phyloP scores from a whole-genome alignment of 164 flowering plant species.

The Stephania japonica region DNA sequence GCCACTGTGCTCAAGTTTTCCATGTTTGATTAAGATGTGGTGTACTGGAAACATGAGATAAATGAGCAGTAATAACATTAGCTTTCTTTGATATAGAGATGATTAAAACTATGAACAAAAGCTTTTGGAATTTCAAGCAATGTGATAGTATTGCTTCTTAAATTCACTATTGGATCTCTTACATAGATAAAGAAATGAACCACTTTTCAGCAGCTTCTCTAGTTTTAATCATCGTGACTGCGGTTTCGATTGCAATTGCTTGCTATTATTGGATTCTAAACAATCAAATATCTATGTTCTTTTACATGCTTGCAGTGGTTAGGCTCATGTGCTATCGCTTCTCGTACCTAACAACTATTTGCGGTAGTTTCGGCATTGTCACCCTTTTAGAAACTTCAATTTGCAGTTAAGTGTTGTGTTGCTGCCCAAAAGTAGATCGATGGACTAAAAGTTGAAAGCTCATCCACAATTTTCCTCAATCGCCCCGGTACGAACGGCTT shows the following conservation, averaged over 20 bases:
- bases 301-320: not conserved
- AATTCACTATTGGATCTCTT: not conserved
- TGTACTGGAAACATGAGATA: not conserved
- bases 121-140: not conserved
- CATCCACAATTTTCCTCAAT: not conserved
- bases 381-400: not conserved
- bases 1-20: conserved; percentile 1
- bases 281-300: too few relatives aligned
- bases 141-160: not conserved
- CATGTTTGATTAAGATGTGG: not conserved
- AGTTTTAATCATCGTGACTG: too few relatives aligned
- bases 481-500: not conserved
- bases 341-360: not conserved
- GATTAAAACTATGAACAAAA: not conserved
- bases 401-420: not conserved
- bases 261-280: not conserved
- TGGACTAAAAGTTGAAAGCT: not conserved
- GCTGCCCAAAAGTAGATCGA: not conserved
- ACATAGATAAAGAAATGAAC: not conserved
- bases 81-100: too few relatives aligned
- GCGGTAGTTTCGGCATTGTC: not conserved
- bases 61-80: not conserved
- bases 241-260: too few relatives aligned
- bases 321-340: not conserved
- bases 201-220: not conserved